Conservation (phyloP, 2,329 filamentous ascomycete genomes). For the Aureobasidium sp. region DNA sequence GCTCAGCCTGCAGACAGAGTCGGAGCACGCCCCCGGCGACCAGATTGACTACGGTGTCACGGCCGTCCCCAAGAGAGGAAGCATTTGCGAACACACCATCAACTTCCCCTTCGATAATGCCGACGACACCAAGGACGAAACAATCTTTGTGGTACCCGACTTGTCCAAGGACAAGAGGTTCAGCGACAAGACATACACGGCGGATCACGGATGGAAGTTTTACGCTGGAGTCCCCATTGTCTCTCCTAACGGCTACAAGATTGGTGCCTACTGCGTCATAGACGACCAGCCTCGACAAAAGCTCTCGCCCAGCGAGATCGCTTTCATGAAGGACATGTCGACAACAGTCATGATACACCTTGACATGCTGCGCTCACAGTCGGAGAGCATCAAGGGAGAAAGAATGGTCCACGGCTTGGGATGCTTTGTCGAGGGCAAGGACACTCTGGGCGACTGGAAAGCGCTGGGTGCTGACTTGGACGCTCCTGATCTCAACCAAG, state of each 20-base stretch:
- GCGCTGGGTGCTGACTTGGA: not conserved
- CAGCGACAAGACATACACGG: slow-evolving; percentile 23
- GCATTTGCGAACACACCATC: slow-evolving; percentile 25
- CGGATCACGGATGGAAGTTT: slow-evolving; percentile 22
- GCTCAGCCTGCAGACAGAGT: slow-evolving; percentile 30
- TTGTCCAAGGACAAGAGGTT: slow-evolving; percentile 26
- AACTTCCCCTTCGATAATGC: not conserved
- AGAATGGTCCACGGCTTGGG: slow-evolving; percentile 18
- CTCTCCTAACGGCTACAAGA: slow-evolving; percentile 25
- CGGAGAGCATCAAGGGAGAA: slow-evolving; percentile 21
- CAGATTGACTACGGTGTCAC: slow-evolving; percentile 24
- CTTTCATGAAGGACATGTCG: slow-evolving; percentile 25
- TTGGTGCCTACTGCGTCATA: slow-evolving; percentile 24
- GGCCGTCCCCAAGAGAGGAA: slow-evolving; percentile 22
- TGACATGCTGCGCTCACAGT: slow-evolving; percentile 26
- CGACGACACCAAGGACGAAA: slow-evolving; percentile 16
- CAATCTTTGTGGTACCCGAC: slow-evolving; percentile 18
- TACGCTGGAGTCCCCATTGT: slow-evolving; percentile 28
- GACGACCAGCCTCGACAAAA: slow-evolving; percentile 21
- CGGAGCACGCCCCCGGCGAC: slow-evolving; percentile 19
- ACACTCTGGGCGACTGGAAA: slow-evolving; percentile 8
- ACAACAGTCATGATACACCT: slow-evolving; percentile 24
- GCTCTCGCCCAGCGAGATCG: slow-evolving; percentile 16
- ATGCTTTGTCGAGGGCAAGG: slow-evolving; percentile 18
- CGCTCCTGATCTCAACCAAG: not conserved